Evolutionary conservation across 371 early-diverging fungal genomes (phyloP), one percentile per base, ranked within the genome.

Genomic region (Capillidium rhysosporum): DNA sequence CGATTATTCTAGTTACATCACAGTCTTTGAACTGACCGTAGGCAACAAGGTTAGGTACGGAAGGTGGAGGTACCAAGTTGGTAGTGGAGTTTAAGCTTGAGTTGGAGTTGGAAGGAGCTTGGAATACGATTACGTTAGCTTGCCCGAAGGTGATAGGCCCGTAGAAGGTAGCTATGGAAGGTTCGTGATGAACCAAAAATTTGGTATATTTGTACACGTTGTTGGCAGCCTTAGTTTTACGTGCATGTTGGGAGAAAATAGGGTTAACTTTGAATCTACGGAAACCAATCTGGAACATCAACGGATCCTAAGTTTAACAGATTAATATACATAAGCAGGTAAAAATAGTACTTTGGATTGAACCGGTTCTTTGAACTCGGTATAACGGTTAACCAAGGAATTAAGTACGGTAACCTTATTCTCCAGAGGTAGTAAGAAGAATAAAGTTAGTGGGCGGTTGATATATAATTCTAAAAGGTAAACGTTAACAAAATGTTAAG

Each of bases 191-290:
- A 56, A 77, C 76, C 56, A 92, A 64, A 71, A 84, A 94, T n/a
- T 91, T 75, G 61, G 90, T 89, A 57, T 84, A 85, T 71, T 89
- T 89, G 70, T 91, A 87, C n/a, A 94, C 92, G 61, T 89, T 79
- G 63, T 92, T 94, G 23, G 80, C 68, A 16, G 77, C 72, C 54
- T 80, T 76, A 38, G 81, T 77, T 57, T 80, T 83, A 9, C 71
- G 70, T 16, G 82, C 72, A 65, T 86, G 76, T 63, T 89, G 82
- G 40, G 92, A 92, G 61, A 83, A 96, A 51, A 94, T 63, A 16
- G 95, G 94, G 8, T 63, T 65, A 20, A 83, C 84, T 28, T 69
- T 65, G 65, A 83, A 89, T 47, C 88, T 77, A 39, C 97, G 77
- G 74, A 89, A 94, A 10, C 95, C 94, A 59, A 72, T 69, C 57